A percentile compares a stretch with the other conserved stretches of the same genome.
These are phyloP conservation scores for Fusarium praegraminearum DNA, from an alignment of 2,329 filamentous ascomycete species.

Conservation along the genomic window DNA sequence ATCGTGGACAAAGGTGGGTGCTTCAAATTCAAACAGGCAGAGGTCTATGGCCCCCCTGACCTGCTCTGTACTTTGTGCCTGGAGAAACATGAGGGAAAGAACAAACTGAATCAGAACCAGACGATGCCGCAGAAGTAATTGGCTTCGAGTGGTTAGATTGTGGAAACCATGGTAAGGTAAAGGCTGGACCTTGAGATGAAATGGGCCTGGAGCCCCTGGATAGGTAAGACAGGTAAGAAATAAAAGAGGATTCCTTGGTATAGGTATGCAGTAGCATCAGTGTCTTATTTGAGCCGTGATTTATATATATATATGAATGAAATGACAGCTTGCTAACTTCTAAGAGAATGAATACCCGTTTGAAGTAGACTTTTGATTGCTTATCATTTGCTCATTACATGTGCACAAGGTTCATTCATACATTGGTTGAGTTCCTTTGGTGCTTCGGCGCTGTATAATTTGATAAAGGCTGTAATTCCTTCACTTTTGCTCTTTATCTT, in stretches of 20 bases:
- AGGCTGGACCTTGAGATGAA: background rate
- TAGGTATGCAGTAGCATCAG: background rate
- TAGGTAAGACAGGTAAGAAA: background rate
- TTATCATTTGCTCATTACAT: too few species aligned
- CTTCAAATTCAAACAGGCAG: background rate
- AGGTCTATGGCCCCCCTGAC: slow-evolving; percentile 3
- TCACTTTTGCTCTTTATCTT: slow-evolving; percentile 17
- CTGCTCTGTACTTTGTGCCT: slow-evolving; percentile 21
- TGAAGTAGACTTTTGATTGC: background rate
- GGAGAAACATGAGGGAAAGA: background rate
- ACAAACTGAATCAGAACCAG: slow-evolving; percentile 19
- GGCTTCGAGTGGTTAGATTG: background rate
- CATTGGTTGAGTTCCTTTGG: background rate
- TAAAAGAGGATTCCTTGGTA: background rate
- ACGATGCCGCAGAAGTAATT: background rate
- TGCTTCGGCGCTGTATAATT: background rate
- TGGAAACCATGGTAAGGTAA: background rate
- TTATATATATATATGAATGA: background rate
- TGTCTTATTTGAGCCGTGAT: background rate
- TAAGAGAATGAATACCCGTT: background rate
- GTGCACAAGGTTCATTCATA: background rate
- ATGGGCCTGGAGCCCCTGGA: background rate
- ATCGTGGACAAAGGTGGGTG: background rate
- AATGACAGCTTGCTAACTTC: background rate
- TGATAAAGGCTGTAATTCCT: background rate